Evolutionary conservation across 108 stramenopile genomes (phyloP), one percentile per base, ranked within the genome.

Genomic region (Mediolabrus comicus): DNA sequence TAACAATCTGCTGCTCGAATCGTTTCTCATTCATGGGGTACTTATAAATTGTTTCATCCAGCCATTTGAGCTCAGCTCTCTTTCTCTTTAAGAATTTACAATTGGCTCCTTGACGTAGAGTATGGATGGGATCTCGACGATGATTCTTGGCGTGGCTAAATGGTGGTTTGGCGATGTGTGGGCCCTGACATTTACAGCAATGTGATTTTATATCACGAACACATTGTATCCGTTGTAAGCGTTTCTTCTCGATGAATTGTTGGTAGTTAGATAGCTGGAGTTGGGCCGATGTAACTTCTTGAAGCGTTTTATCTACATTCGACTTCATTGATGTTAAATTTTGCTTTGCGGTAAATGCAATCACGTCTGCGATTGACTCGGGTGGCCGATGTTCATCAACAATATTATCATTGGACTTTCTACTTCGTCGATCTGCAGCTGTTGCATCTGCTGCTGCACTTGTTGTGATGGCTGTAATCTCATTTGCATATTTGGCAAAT

Each of bases 111-210:
- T 78, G 77, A 7, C 30, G 34, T 22, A 66, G 59, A 10, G 14
- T 51, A 41, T 78, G 77, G 24, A 46, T 66, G 31, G 69, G 69
- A 16, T 78, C 69, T 16, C 64, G 56, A 4, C 59, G 69, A 55
- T 71, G 67, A 39, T 78, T 59, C 53, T 71, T 78, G 10, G 64
- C 69, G 36, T 78, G 77, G 38, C 65, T 71, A 14, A 78, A 78
- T 43, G 69, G 69, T 49, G 77, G 77, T 41, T 78, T 78, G 22
- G 69, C 41, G 22, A 78, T 71, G 32, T 78, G 77, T 4, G 77
- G 77, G 24, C 77, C 77, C 43, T 62, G 29, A 26, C 77, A 78
- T 59, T 36, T 65, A 56, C 77, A 78, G 51, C 77, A 78, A 59
- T 78, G 77, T 51, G 52, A 49, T 54, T 56, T 31, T 26, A 78